phyloP scores from a whole-genome alignment of 1,284 basidiomycete species.

The Ceratobasidium sp. region DNA sequence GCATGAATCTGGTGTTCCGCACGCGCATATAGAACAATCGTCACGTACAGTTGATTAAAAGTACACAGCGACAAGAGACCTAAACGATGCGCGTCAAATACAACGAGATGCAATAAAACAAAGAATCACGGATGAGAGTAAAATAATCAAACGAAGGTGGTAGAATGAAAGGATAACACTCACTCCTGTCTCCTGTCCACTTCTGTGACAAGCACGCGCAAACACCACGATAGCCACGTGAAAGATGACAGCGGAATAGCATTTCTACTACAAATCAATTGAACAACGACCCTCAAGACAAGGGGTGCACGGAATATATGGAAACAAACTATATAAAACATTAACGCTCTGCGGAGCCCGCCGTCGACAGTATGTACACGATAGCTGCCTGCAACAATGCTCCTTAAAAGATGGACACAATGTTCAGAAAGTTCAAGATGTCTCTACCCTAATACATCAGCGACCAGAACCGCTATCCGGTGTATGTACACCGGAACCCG shows the following conservation, averaged over 20 bases:
- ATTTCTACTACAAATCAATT: conserved; percentile 12
- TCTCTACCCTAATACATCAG: conserved; percentile 3
- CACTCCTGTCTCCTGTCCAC: conserved; percentile 17
- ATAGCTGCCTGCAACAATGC: conserved; percentile 34
- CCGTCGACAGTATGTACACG: conserved; percentile 35
- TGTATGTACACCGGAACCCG: conserved; percentile 14
- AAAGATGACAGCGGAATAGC: not conserved
- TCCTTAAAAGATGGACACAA: conserved; percentile 19
- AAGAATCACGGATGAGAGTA: not conserved
- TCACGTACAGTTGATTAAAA: too few relatives aligned
- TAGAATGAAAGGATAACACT: conserved; percentile 21
- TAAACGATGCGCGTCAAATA: too few relatives aligned
- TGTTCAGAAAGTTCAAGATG: conserved; percentile 19
- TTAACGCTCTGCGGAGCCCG: conserved; percentile 36
- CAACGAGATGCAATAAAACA: not conserved
- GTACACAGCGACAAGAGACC: not conserved
- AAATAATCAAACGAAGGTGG: conserved; percentile 35
- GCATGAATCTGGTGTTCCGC: too few relatives aligned
- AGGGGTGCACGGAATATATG: not conserved
- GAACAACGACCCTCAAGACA: too few relatives aligned
- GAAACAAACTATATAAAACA: conserved; percentile 24
- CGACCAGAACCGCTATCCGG: conserved; percentile 31
- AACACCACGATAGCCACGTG: not conserved
- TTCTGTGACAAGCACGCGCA: not conserved
- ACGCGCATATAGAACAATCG: too few relatives aligned